A percentile compares a stretch with the other conserved stretches of the same genome.
Conservation (phyloP, 2,329 filamentous ascomycete species). For the Dactylellina haptotyla region DNA sequence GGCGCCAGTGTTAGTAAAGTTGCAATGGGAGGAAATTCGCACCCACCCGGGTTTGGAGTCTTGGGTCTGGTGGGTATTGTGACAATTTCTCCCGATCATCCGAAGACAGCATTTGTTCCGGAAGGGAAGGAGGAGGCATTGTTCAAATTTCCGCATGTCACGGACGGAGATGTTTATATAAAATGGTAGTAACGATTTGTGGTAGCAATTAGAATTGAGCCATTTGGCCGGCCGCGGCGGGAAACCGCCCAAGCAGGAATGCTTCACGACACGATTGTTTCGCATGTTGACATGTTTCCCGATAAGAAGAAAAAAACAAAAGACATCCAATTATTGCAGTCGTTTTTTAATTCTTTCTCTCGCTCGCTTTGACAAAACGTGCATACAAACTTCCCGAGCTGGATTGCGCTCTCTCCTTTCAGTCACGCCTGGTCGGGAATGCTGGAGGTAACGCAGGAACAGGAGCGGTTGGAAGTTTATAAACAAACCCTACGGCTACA, state of each 20-base stretch:
- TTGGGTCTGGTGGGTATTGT: neutral
- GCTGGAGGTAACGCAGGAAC: too few relatives aligned
- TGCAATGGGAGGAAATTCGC: neutral
- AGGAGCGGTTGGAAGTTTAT: too few relatives aligned
- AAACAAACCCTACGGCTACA: neutral
- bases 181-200: constrained; percentile 6
- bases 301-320: neutral
- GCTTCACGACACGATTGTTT: neutral
- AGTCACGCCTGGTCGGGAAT: neutral
- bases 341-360: neutral
- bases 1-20: constrained; percentile 40
- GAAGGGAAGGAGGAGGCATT: constrained; percentile 42
- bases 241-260: constrained; percentile 4
- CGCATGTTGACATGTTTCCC: constrained; percentile 1
- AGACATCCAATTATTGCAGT: too few relatives aligned
- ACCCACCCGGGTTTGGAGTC: neutral
- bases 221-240: constrained; percentile 45
- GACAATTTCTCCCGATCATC: constrained; percentile 52
- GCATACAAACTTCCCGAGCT: neutral
- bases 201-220: constrained; percentile 9
- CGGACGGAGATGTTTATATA: constrained; percentile 24
- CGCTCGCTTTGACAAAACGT: neutral
- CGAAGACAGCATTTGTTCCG: constrained; percentile 50
- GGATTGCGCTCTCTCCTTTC: constrained; percentile 7
- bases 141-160: constrained; percentile 50